Evolutionary conservation across 306 rosid species (phyloP).

Genomic region (Cicer chorassanicum): DNA sequence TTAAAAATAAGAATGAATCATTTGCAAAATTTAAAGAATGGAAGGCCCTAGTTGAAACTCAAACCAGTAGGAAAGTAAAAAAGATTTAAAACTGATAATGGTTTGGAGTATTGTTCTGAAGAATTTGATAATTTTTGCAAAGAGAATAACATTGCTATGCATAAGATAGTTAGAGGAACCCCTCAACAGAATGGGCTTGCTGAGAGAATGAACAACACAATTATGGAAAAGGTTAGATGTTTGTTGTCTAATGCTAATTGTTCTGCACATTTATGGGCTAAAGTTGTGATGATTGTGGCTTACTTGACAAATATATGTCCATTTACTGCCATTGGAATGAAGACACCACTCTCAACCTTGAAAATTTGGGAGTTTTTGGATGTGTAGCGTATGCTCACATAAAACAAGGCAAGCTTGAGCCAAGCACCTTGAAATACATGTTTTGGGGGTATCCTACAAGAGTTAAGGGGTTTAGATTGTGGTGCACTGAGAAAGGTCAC

Average conservation of each 20-base stretch:
- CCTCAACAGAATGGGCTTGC: neutral
- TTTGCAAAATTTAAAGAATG: neutral
- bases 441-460: neutral
- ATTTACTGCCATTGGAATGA: neutral
- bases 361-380: neutral
- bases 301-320: neutral
- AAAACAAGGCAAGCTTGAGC: neutral
- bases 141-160: neutral
- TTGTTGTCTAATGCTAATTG: neutral
- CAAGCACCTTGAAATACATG: neutral
- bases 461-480: neutral
- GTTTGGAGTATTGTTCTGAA: neutral
- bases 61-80: neutral
- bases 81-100: neutral
- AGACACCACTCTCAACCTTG: neutral
- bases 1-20: neutral
- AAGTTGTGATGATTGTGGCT: neutral
- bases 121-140: neutral
- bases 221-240: neutral
- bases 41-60: neutral
- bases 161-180: neutral
- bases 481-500: neutral
- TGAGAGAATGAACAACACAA: neutral
- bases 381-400: slow-evolving; percentile 8
- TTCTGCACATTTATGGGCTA: neutral